Base-by-base conservation (phyloP, 306 rosid genomes). In the Chamaecrista fasciculata region DNA sequence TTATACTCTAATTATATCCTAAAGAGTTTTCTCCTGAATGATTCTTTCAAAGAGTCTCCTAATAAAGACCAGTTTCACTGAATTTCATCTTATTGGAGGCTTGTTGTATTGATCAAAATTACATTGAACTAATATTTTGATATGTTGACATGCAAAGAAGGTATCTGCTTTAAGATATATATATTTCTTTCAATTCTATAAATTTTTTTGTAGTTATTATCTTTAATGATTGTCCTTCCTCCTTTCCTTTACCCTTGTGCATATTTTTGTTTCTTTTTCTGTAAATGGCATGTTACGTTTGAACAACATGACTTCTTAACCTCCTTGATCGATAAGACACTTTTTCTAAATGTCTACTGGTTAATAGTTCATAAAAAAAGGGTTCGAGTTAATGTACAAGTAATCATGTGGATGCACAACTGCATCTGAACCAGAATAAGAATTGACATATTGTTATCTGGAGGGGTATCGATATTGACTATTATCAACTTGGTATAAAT, bases 101-200 rank as follows among this genome's bases (percentile, higher is more conserved):
- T 73, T 37, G 55, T 46, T 43, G 39, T 43, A 61, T 51, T 51
- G 34, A 42, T 61, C 62, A 43, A 34, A 43, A 39, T 68, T 34
- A 61, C 23, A 20, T 55, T 67, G 56, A 40, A 58, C 34, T 60
- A 57, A 23, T 46, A 46, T 74, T 36, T 66, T 25, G 14, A 34
- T 61, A 67, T 73, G 61, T 67, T 61, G 24, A 29, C 50, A 68
- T 37, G 24, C 40, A 61, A 18, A 33, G 71, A 18, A 67, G 61
- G 52, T 67, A 53, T 52, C 39, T 61, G 47, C 67, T 11, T 65
- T 60, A 11, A 42, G 53, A 20, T 51, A 72, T n/a, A n/a, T n/a
- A n/a, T n/a, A n/a, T n/a, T n/a, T n/a, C n/a, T n/a, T n/a, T n/a
- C n/a, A n/a, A n/a, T 36, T 68, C 15, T 42, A 43, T 53, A 25